Base-by-base conservation (phyloP, 768 basidiomycete genomes). In the Piloderma croceum region DNA sequence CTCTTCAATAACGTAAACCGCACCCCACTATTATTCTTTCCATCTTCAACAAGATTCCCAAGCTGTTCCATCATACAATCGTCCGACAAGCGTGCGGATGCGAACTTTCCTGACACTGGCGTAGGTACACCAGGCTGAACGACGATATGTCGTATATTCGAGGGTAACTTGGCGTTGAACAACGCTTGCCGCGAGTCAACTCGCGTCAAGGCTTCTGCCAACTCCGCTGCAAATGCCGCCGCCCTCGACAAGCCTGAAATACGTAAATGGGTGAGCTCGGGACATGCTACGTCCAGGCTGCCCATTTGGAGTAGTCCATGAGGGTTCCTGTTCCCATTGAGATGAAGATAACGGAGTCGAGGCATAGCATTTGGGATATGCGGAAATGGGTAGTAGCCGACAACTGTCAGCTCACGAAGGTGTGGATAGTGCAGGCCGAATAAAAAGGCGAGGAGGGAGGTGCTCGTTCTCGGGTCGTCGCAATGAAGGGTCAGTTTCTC, bases 311-410 rank as follows among this genome's bases (percentile, higher is more conserved):
- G 55, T 0, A 76, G 49, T 0, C 74, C 74, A 34, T 67, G 60
- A 1, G 76, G 74, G 34, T 74, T 76, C 12, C 70, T 59, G 46
- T 75, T 73, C 5, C 74, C 76, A 13, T 64, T 53, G 2, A 76
- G 65, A 34, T 70, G 71, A 1, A 78, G 64, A 12, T 55, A 58
- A 32, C 57, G 49, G 13, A 78, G 60, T 1, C 34, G 43, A 7
- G 74, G 72, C 53, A 72, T 49, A 31, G 34, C 32, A 2, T 41
- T 24, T 13, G 37, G 41, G 1, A 57, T 38, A 15, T 62, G 64
- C 3, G 71, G 73, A 46, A 68, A 74, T 6, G 74, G 70, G 51
- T 77, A 77, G 46, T 69, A 70, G 2, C 74, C 76, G 3, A 63
- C 63, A 3, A 76, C 48, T 4, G 68, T 56, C 42, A 77, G 67